A percentile compares a stretch with the other conserved stretches of the same genome.
phyloP scores from a whole-genome alignment of 768 basidiomycete species.

The Pleurotus salmoneostramineus region DNA sequence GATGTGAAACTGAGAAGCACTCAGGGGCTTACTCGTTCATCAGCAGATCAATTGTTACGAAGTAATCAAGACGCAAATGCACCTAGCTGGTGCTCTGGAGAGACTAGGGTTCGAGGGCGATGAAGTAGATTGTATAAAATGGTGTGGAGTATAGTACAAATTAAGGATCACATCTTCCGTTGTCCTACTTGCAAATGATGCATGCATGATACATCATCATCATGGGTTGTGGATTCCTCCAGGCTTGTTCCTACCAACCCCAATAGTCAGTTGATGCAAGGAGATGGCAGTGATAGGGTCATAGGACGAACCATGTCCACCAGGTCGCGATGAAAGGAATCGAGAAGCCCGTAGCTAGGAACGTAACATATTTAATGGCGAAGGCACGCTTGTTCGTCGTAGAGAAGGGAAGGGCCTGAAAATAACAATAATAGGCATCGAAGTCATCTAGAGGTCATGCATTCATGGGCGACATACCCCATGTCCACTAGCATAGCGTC shows the following conservation, averaged over 20 bases:
- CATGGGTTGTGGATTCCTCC: slow-evolving; percentile 8
- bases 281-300: not conserved
- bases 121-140: not conserved
- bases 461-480: not conserved
- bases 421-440: not conserved
- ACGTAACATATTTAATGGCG: slow-evolving; percentile 18
- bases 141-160: not conserved
- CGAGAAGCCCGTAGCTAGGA: slow-evolving; percentile 21
- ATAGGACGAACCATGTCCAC: slow-evolving; percentile 14
- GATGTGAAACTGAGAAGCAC: no score
- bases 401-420: slow-evolving; percentile 21
- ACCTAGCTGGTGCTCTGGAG: no score
- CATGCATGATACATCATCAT: not conserved
- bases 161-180: not conserved
- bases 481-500: slow-evolving; percentile 3
- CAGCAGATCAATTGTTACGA: no score
- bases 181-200: not conserved
- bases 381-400: slow-evolving; percentile 17
- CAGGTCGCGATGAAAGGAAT: slow-evolving; percentile 26
- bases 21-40: no score
- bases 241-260: slow-evolving; percentile 1
- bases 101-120: not conserved
- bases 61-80: no score
- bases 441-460: no score
- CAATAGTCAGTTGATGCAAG: not conserved